These are phyloP conservation scores for Podila clonocystis DNA, from an alignment of 192 early-diverging fungal species.

Conservation along the genomic window DNA sequence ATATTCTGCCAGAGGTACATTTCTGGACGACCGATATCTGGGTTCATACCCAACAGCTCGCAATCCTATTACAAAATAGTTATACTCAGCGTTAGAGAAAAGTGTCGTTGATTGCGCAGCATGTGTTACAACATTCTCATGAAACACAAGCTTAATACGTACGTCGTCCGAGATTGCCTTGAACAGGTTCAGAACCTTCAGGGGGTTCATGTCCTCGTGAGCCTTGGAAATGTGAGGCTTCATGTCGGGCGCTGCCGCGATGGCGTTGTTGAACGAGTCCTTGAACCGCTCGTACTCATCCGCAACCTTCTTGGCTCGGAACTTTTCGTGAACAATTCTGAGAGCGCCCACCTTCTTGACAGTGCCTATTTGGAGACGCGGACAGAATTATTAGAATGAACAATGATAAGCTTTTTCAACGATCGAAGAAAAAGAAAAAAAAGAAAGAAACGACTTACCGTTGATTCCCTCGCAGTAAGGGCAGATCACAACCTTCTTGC, in stretches of 20 bases:
- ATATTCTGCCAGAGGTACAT: slow-evolving; percentile 94
- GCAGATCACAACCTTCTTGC: slow-evolving; percentile 90
- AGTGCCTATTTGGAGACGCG: slow-evolving; percentile 56
- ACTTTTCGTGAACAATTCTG: slow-evolving; percentile 97
- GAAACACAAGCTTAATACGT: background rate
- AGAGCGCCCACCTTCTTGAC: slow-evolving; percentile 97
- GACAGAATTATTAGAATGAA: background rate
- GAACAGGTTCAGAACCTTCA: slow-evolving; percentile 87
- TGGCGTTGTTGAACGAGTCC: slow-evolving; percentile 79
- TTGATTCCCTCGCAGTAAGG: slow-evolving; percentile 85
- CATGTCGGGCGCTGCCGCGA: slow-evolving; percentile 77
- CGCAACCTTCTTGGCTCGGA: slow-evolving; percentile 79
- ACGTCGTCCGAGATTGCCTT: slow-evolving; percentile 88
- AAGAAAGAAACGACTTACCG: slow-evolving; percentile 53
- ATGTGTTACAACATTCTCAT: no score
- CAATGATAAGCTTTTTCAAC: background rate
- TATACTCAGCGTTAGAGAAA: background rate
- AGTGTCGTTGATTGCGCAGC: no score
- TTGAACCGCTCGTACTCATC: slow-evolving; percentile 78
- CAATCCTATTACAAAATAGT: slow-evolving; percentile 70
- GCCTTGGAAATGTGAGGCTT: slow-evolving; percentile 81
- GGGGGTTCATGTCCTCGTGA: slow-evolving; percentile 94
- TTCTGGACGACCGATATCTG: slow-evolving; percentile 87
- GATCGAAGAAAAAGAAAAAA: background rate
- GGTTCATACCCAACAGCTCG: slow-evolving; percentile 93